Base-by-base conservation (phyloP, 768 basidiomycete species). In the Pisolithus albus region DNA sequence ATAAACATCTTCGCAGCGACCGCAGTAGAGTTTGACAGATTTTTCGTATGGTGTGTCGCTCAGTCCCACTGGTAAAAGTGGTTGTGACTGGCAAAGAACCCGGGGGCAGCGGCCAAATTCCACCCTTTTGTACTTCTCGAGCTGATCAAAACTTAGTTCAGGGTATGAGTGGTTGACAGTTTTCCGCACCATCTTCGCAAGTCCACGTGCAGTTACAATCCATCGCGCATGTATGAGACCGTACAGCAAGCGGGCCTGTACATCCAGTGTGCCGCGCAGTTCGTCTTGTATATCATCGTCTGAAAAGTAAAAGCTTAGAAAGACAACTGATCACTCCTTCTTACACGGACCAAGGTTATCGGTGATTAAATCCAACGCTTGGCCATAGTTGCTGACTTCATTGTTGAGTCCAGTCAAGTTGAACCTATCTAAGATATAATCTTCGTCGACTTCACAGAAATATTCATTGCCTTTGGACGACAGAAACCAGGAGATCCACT, bases 401-500 rank as follows among this genome's bases (percentile, higher is more conserved):
- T 88, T 89, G 71, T 97, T 96, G 48, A 98, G 78, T 4, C 96
- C 95, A 2, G 96, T 99, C 51, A 99, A 76, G 70, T 99, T 98
- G 80, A 99, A 97, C 48, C 94, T 82, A 72, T 98, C 95, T 51
- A 96, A 78, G 62, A 99, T 97, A 68, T 97, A 98, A 70, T 98
- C 95, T 64, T 98, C 96, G 66, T 97, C 96, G 55, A 98, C 92
- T 75, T 98, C 94, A 69, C 95, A 96, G 63, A 97, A 98, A 74
- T 99, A 99, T 73, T 99, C 96, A 67, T 99, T 98, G 52, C 96
- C 94, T 67, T 96, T 96, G 18, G 92, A 93, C 19, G 91, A 90
- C 5, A 97, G 75, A 63, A 97, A 96, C 93, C 93, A 97, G 4
- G 92, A 92, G 59, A 95, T 94, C 93, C 93, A 97, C 91, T 94